phyloP scores from a whole-genome alignment of 805 yeast species.

The Millerozyma miso region DNA sequence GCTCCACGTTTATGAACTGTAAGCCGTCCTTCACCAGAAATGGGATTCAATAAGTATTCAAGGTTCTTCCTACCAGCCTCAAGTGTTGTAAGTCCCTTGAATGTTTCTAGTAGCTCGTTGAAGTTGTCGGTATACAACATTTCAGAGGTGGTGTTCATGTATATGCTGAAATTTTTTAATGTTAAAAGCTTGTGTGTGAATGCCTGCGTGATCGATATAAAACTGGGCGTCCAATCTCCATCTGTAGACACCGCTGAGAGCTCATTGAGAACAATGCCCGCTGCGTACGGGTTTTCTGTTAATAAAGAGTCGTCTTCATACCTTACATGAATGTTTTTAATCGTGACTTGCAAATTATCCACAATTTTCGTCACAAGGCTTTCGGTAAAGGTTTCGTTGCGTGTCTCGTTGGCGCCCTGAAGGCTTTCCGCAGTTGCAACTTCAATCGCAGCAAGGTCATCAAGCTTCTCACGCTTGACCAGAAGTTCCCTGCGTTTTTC shows the following conservation, averaged over 20 bases:
- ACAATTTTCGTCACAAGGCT: conserved; percentile 83
- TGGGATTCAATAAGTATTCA: conserved; percentile 76
- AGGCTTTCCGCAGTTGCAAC: conserved; percentile 27
- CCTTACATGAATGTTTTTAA: conserved; percentile 85
- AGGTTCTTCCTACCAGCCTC: conserved; percentile 14
- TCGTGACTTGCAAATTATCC: conserved; percentile 87
- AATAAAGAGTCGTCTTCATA: conserved; percentile 79
- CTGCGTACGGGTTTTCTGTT: conserved; percentile 70
- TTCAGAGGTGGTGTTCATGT: conserved; percentile 72
- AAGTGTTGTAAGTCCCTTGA: conserved; percentile 42
- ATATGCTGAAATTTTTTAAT: conserved; percentile 68
- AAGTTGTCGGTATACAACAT: conserved; percentile 47
- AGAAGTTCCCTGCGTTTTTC: conserved; percentile 58
- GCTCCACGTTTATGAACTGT: conserved; percentile 77
- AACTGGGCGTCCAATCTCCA: conserved; percentile 77
- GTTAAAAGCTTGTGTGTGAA: conserved; percentile 75
- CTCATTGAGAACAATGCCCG: conserved; percentile 81
- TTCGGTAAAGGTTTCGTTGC: conserved; percentile 79
- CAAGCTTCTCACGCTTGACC: conserved; percentile 61
- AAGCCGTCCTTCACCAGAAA: conserved; percentile 80
- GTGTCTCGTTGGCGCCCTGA: conserved; percentile 34
- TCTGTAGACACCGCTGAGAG: conserved; percentile 90
- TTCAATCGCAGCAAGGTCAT: conserved; percentile 61
- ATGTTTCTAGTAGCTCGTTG: conserved; percentile 44
- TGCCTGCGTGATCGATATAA: conserved; percentile 64